A percentile compares a stretch with the other conserved stretches of the same genome.
These are phyloP conservation scores for Lepidopterella palustris DNA, from an alignment of 495 filamentous ascomycete genomes.

Conservation along the genomic window DNA sequence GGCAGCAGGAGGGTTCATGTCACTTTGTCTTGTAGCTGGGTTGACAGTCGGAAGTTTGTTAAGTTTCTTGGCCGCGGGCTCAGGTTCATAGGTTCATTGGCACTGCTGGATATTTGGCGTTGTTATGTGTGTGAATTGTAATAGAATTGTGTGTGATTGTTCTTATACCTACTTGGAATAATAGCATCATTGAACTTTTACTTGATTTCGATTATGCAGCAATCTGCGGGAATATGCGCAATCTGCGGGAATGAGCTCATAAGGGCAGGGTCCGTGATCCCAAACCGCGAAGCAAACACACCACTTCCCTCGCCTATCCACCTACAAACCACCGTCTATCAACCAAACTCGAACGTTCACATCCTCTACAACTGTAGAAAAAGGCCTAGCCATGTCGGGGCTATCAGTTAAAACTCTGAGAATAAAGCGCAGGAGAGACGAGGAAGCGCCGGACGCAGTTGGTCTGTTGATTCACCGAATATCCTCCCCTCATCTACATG, in stretches of 20 bases:
- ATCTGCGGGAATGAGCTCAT: too few species aligned
- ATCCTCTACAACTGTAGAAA: neutral
- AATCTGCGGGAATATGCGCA: too few species aligned
- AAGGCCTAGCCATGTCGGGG: neutral
- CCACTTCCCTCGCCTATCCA: neutral
- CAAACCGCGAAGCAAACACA: neutral
- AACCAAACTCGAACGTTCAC: neutral
- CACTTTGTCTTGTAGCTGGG: slow-evolving; percentile 74
- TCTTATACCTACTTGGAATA: too few species aligned
- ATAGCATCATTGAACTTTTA: too few species aligned
- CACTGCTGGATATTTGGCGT: neutral
- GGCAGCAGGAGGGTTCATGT: slow-evolving; percentile 92
- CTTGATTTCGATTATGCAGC: too few species aligned
- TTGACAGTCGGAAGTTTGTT: slow-evolving; percentile 77
- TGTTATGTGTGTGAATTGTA: neutral
- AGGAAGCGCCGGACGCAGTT: neutral
- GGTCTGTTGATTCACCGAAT: neutral
- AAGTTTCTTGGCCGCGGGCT: slow-evolving; percentile 66
- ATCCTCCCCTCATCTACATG: neutral
- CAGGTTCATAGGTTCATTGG: neutral
- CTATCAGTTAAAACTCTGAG: neutral
- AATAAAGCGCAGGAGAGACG: neutral
- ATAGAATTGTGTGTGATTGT: neutral
- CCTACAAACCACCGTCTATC: neutral
- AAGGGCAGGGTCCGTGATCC: too few species aligned